Evolutionary conservation across 371 early-diverging fungal species (phyloP).

Genomic region (Dinochytrium kinnereticum): DNA sequence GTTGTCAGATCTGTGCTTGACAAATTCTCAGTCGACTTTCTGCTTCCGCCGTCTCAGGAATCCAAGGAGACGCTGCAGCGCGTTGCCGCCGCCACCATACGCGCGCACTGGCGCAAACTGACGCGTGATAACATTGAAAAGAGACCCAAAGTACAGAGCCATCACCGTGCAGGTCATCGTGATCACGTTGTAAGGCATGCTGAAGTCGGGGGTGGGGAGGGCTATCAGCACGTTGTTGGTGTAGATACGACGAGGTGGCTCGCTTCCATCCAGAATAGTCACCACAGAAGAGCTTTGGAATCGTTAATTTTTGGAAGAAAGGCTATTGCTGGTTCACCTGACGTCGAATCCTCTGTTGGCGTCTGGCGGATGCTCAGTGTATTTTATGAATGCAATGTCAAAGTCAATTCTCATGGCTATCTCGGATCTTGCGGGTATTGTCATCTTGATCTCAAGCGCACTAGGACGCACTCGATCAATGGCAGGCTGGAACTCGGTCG

Average conservation of each 20-base stretch:
- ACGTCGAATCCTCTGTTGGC: constrained; percentile 95
- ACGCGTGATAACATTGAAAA: constrained; percentile 73
- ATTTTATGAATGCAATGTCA: constrained; percentile 89
- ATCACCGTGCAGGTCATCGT: constrained; percentile 94
- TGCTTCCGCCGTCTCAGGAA: not conserved
- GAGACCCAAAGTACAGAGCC: constrained; percentile 92
- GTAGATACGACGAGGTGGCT: constrained; percentile 53
- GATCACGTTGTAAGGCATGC: constrained; percentile 98
- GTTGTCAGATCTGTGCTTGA: not conserved
- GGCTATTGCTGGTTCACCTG: constrained; percentile 55
- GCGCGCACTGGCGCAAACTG: constrained; percentile 20
- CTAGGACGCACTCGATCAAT: constrained; percentile 73
- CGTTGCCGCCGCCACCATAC: not conserved
- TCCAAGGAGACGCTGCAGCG: not conserved
- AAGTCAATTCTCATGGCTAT: constrained; percentile 75
- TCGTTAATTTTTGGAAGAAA: not conserved
- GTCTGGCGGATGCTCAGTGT: constrained; percentile 96
- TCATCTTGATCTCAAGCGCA: constrained; percentile 75
- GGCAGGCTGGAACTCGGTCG: constrained; percentile 37
- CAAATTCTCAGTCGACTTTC: not conserved
- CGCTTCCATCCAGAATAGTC: constrained; percentile 21
- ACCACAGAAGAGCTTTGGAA: constrained; percentile 30
- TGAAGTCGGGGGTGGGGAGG: constrained; percentile 95
- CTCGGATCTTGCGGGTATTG: constrained; percentile 70
- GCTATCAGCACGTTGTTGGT: constrained; percentile 84